phyloP scores from a whole-genome alignment of 2,329 filamentous ascomycete species.

The Colletotrichum euphorbiae region DNA sequence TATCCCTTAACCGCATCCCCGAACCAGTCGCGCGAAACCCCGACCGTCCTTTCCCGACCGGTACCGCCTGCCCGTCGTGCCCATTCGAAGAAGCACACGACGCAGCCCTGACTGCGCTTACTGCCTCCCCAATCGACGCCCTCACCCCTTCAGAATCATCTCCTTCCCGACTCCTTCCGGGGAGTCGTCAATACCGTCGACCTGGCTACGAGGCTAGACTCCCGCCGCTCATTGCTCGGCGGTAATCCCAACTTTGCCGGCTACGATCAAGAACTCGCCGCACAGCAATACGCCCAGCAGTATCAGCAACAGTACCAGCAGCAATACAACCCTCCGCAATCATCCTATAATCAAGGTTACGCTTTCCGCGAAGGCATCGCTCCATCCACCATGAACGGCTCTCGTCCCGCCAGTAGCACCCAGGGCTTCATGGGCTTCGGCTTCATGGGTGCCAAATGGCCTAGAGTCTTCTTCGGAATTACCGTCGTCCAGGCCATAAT shows the following conservation, averaged over 20 bases:
- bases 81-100: slow-evolving; percentile 8
- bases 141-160: slow-evolving; percentile 26
- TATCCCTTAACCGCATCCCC: slow-evolving; percentile 31
- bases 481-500: slow-evolving; percentile 82
- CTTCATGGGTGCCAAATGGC: slow-evolving; percentile 86
- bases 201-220: slow-evolving; percentile 56
- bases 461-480: slow-evolving; percentile 83
- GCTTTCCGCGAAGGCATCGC: slow-evolving; percentile 53
- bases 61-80: slow-evolving; percentile 8
- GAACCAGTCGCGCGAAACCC: slow-evolving; percentile 11
- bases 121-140: slow-evolving; percentile 19
- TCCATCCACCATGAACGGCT: slow-evolving; percentile 46
- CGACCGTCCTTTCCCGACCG: slow-evolving; percentile 25
- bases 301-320: slow-evolving; percentile 42
- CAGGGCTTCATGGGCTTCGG: slow-evolving; percentile 62
- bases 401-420: slow-evolving; percentile 41
- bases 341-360: slow-evolving; percentile 45
- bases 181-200: slow-evolving; percentile 41
- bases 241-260: slow-evolving; percentile 51
- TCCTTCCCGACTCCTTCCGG: slow-evolving; percentile 47
- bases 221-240: slow-evolving; percentile 55
- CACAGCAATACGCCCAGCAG: slow-evolving; percentile 45
- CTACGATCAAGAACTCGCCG: slow-evolving; percentile 37
- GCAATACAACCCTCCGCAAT: slow-evolving; percentile 37
- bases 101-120: slow-evolving; percentile 8